phyloP scores from a whole-genome alignment of 2,329 filamentous ascomycete genomes.

The Talaromyces verruculosus region DNA sequence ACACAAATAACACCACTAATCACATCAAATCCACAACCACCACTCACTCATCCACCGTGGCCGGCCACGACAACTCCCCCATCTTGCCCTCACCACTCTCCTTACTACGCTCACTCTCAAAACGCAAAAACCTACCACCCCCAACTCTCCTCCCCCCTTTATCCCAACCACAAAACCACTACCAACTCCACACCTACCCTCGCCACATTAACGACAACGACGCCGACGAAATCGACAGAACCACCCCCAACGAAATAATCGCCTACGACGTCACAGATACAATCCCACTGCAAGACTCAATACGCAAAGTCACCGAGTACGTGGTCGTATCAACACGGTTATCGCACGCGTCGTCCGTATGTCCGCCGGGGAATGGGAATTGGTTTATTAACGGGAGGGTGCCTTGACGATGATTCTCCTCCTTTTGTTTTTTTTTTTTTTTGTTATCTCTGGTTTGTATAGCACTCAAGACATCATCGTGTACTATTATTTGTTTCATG shows the following conservation, averaged over 20 bases:
- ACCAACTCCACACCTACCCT: not conserved
- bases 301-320: conserved; percentile 1
- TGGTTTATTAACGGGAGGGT: conserved; percentile 1
- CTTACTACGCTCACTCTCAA: not conserved
- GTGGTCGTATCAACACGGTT: not conserved
- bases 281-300: not conserved
- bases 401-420: not conserved
- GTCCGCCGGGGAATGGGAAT: not conserved
- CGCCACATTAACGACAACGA: too few species aligned
- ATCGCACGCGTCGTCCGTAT: not conserved
- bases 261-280: not conserved
- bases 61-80: not conserved
- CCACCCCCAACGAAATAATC: not conserved
- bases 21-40: not conserved
- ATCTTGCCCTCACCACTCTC: not conserved
- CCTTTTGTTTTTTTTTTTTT: not conserved
- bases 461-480: not conserved
- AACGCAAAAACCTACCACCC: not conserved
- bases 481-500: not conserved
- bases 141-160: not conserved
- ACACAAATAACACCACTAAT: not conserved
- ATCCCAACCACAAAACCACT: not conserved
- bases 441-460: not conserved
- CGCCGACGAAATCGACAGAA: not conserved
- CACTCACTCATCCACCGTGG: not conserved